Base-by-base conservation (phyloP, 192 early-diverging fungal genomes). In the Linnemannia schmuckeri region DNA sequence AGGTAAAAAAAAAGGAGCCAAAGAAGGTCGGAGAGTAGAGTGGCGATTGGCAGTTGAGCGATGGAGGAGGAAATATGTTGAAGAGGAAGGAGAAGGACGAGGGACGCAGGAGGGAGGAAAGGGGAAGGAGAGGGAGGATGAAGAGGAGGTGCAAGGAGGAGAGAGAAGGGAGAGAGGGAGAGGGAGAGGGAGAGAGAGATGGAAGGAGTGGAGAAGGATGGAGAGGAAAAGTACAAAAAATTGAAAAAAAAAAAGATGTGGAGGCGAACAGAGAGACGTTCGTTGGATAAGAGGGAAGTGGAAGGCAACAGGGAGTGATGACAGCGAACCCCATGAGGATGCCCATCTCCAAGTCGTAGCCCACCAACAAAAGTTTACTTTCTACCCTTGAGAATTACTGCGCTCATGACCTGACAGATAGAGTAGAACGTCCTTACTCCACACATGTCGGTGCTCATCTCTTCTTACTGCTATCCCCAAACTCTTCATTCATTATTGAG, bases 41-140 rank as follows among this genome's bases (percentile, higher is more conserved):
- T 55, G 22, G 20, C 22, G 52, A 24, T 22, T 55, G 52, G 6
- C 18, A 5, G 22, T 55, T 55, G 52, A 24, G 52, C 18, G 22
- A 22, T 68, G 4, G 76, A 46, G 13, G 80, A 13, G 37, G 37
- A 37, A 37, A 37, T 37, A 37, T 37, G 37, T 37, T 2, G 12
- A 20, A 61, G 54, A n/a, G 27, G 52, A 57, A 2, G 18, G 82
- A 74, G 44, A 61, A 68, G 12, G 83, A 72, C 22, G 83, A 71
- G 30, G 52, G 41, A 24, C 18, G 15, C 37, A 40, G 46, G 24
- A 42, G 0, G 42, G 12, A 8, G 41, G 52, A 38, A n/a, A 73
- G 63, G 46, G 13, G 44, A 18, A 18, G 41, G 77, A 78, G 44
- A 37, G 30, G 61, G 71, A 27, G 10, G 54, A 40, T 20, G 69